Conservation (phyloP, 805 yeast species). For the Nakazawaea ishiwadae region DNA sequence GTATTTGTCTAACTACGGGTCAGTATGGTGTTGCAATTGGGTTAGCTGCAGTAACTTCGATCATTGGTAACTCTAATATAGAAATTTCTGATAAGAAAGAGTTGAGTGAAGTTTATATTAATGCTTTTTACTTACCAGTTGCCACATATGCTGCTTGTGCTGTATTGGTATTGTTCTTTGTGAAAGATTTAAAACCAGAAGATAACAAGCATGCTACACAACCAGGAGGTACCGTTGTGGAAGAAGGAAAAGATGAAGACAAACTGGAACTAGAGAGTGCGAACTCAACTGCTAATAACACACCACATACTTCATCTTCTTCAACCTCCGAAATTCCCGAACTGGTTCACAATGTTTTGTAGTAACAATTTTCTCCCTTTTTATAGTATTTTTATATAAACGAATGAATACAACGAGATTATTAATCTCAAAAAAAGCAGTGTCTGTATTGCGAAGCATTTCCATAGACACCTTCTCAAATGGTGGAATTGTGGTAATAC, state of each 20-base stretch:
- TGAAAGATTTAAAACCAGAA: background rate
- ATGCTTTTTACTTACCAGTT: background rate
- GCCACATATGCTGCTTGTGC: background rate
- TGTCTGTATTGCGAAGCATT: too few relatives aligned
- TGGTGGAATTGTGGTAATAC: too few relatives aligned
- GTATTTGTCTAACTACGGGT: conserved; percentile 28
- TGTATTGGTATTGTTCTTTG: background rate
- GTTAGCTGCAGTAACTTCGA: conserved; percentile 21
- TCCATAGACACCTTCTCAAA: too few relatives aligned
- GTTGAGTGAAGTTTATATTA: background rate
- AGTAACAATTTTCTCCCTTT: too few relatives aligned
- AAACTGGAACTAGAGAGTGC: background rate
- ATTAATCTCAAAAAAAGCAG: too few relatives aligned
- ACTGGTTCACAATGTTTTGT: too few relatives aligned
- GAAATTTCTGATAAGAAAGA: background rate
- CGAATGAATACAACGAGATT: too few relatives aligned
- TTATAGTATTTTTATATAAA: too few relatives aligned
- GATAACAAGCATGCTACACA: background rate
- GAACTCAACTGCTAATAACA: background rate
- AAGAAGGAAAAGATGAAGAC: background rate
- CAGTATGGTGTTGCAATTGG: conserved; percentile 29
- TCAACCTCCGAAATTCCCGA: too few relatives aligned
- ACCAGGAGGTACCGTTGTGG: background rate
- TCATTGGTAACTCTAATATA: conserved; percentile 19
- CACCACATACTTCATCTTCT: too few relatives aligned